phyloP scores from a whole-genome alignment of 139 green algal species.

The Monoraphidium neglectum region DNA sequence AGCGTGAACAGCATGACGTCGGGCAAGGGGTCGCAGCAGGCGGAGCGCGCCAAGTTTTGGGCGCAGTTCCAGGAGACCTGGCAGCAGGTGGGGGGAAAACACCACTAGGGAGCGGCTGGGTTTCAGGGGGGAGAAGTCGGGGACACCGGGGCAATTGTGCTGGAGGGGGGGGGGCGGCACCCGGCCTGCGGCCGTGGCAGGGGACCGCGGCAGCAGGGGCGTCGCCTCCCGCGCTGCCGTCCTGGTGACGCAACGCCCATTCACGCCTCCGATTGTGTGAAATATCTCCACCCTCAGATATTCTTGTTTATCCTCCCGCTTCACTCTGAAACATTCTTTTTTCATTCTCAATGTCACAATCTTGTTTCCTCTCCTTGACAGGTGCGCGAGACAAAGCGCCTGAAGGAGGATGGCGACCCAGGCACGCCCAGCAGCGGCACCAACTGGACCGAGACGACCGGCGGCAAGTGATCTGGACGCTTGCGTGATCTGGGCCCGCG shows the following conservation, averaged over 20 bases:
- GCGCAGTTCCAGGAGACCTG: conserved; percentile 38
- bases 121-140: background rate
- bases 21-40: conserved; percentile 25
- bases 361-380: background rate
- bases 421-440: conserved; percentile 29
- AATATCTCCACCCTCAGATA: background rate
- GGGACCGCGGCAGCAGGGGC: too few relatives aligned
- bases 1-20: background rate
- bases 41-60: conserved; percentile 38
- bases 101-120: background rate
- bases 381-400: conserved; percentile 23
- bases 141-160: too few relatives aligned
- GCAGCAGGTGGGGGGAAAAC: conserved; percentile 27
- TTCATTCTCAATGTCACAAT: background rate
- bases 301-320: background rate
- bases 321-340: background rate
- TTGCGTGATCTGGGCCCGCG: too few relatives aligned
- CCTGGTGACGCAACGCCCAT: too few relatives aligned
- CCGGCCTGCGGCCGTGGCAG: too few relatives aligned
- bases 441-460: conserved; percentile 21
- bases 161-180: too few relatives aligned
- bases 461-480: too few relatives aligned
- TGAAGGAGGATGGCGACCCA: conserved; percentile 16
- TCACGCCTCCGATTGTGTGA: too few relatives aligned
- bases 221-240: too few relatives aligned